Percentiles rank a stretch among this genome's conserved stretches.
These are phyloP conservation scores for Sophora flavescens DNA, from an alignment of 306 rosid genomes.

Conservation along the genomic window DNA sequence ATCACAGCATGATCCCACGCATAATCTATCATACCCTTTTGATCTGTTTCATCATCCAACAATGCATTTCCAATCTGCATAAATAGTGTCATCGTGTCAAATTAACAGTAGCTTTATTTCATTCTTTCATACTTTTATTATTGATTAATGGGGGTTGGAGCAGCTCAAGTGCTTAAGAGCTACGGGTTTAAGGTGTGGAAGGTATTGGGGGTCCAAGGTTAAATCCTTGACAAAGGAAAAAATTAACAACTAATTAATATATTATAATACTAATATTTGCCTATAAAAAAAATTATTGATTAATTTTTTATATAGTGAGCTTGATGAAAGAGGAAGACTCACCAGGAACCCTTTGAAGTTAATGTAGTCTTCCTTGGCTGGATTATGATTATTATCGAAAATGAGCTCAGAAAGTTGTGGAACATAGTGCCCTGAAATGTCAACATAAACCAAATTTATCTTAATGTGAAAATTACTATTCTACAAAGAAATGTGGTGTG, in stretches of 20 bases:
- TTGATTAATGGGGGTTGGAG: no score
- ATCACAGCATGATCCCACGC: slow-evolving; percentile 70
- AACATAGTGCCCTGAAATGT: slow-evolving; percentile 81
- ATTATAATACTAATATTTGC: no score
- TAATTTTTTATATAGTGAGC: not conserved
- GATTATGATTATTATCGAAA: slow-evolving; percentile 51
- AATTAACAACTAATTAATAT: no score
- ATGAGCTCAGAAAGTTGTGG: slow-evolving; percentile 84
- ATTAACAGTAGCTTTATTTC: not conserved
- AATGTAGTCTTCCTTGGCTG: slow-evolving; percentile 49
- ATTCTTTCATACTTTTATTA: not conserved
- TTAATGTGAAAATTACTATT: not conserved
- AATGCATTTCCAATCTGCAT: slow-evolving; percentile 64
- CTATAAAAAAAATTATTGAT: no score
- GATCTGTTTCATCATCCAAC: slow-evolving; percentile 63
- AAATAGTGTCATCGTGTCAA: not conserved
- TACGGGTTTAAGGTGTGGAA: no score
- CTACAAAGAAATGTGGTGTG: not conserved
- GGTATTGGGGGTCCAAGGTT: no score
- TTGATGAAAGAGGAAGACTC: not conserved
- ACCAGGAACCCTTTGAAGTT: slow-evolving; percentile 84
- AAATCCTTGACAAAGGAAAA: no score
- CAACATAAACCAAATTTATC: not conserved
- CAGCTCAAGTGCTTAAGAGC: no score
- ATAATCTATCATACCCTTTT: slow-evolving; percentile 64